Evolutionary conservation across 2,329 filamentous ascomycete genomes (phyloP).

Genomic region (Tolypocladium ophioglossoides): DNA sequence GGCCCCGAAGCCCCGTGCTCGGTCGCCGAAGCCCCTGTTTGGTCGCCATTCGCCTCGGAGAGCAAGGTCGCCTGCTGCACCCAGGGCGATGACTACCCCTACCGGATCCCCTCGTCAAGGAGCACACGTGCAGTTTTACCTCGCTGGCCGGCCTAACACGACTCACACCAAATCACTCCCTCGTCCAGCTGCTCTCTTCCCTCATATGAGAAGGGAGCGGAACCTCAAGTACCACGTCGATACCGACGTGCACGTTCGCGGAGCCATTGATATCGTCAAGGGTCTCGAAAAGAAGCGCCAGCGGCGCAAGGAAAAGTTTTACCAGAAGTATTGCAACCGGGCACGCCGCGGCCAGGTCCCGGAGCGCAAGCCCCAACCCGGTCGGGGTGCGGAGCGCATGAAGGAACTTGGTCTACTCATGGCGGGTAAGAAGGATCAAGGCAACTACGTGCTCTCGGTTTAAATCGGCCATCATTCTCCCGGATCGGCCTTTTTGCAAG

Average conservation of each 20-base stretch:
- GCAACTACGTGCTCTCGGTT: conserved; percentile 69
- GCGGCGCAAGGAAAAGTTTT: conserved; percentile 84
- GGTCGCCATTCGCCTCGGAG: conserved; percentile 3
- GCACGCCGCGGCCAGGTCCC: conserved; percentile 56
- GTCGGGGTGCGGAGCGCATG: conserved; percentile 90
- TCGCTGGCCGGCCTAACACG: conserved; percentile 50
- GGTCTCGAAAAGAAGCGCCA: conserved; percentile 91
- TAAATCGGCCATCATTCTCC: conserved; percentile 23
- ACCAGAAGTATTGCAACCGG: conserved; percentile 80
- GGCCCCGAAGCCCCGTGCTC: conserved; percentile 34
- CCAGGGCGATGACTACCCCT: conserved; percentile 18
- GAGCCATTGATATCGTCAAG: conserved; percentile 96
- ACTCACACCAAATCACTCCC: conserved; percentile 82
- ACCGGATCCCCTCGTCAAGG: conserved; percentile 28
- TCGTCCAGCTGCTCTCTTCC: conserved; percentile 62
- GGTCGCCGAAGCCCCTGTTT: conserved; percentile 32
- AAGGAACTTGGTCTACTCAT: conserved; percentile 68
- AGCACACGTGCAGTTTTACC: conserved; percentile 25
- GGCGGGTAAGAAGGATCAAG: conserved; percentile 65
- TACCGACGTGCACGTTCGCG: conserved; percentile 59
- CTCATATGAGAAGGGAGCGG: conserved; percentile 34
- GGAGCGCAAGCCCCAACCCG: conserved; percentile 61
- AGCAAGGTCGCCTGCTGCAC: conserved; percentile 1
- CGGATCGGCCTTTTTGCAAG: neutral
- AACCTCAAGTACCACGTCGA: conserved; percentile 20